Base-by-base conservation (phyloP, 768 basidiomycete genomes). In the Hypholoma fasciculare region DNA sequence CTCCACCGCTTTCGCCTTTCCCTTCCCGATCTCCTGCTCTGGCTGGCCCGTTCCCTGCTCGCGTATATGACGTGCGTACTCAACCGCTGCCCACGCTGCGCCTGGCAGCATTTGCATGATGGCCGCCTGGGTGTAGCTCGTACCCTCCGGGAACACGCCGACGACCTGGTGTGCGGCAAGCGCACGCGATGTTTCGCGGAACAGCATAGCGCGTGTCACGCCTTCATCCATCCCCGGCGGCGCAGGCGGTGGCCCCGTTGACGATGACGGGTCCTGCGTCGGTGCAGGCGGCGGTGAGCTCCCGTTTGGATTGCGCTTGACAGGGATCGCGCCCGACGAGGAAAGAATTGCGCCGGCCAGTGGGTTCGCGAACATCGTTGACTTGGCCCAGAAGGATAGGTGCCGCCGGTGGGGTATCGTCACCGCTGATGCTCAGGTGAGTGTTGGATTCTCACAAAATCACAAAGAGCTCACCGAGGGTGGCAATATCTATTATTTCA, bases 271-370 rank as follows among this genome's bases (percentile, higher is more conserved):
- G 14, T 56, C 60, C 16, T 48, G 36, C 3, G 57, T 40, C 4
- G 26, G n/a, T 16, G 63, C 60, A 52, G 61, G 56, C 39, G 58
- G 19, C 2, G 62, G 54, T 16, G 62, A 63, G 39, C 60, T 59
- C 52, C 70, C 70, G 61, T 87, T 83, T 34, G 78, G 85, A 65
- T 84, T 86, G 27, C 89, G 71, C 58, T 83, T 76, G 17, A 91
- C 87, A n/a, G 88, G 85, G 58, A 92, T 88, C 60, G 87, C 88
- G 4, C 87, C 88, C 0, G 85, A 82, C 46, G 86, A 84, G 4
- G 76, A 72, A 34, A 90, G 73, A 39, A 90, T 69, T 1, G 75
- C 74, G 0, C 79, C 75, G 1, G 76, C 63, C 1, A 86, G 63
- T 0, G 84, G 85, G 60, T 87, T 83, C 23, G 72, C 74, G 72